phyloP scores from a whole-genome alignment of 352 stramenopile genomes.

The Pythium phragmitis region DNA sequence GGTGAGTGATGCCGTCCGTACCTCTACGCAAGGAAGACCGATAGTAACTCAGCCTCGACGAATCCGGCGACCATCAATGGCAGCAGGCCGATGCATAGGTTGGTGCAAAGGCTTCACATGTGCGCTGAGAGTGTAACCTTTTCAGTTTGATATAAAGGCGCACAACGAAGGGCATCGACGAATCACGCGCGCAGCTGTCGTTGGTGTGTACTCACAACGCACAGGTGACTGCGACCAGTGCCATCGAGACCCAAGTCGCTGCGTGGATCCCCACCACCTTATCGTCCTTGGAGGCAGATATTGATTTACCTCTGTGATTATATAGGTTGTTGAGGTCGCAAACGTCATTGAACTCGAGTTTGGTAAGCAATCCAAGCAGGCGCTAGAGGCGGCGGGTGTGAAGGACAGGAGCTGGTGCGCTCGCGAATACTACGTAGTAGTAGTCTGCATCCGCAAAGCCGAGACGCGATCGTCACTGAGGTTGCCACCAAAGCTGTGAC shows the following conservation, averaged over 20 bases:
- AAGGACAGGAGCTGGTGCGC: constrained; percentile 20
- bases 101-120: constrained; percentile 38
- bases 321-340: constrained; percentile 48
- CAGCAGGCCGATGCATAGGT: constrained; percentile 92
- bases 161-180: constrained; percentile 89
- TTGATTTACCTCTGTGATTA: constrained; percentile 36
- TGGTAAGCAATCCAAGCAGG: constrained; percentile 53
- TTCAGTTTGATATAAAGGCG: constrained; percentile 92
- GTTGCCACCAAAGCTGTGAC: no score
- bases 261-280: no score
- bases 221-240: no score
- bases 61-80: constrained; percentile 94
- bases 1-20: constrained; percentile 27
- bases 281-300: no score
- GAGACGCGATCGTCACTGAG: no score
- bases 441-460: no score
- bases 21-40: not conserved
- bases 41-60: not conserved
- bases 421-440: no score
- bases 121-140: not conserved
- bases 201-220: not conserved
- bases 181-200: constrained; percentile 63
- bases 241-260: no score
- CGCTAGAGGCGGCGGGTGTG: constrained; percentile 46
- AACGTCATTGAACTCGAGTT: constrained; percentile 55